These are phyloP conservation scores for Verticillium tricorpus DNA, from an alignment of 2,329 filamentous ascomycete species.

Conservation along the genomic window DNA sequence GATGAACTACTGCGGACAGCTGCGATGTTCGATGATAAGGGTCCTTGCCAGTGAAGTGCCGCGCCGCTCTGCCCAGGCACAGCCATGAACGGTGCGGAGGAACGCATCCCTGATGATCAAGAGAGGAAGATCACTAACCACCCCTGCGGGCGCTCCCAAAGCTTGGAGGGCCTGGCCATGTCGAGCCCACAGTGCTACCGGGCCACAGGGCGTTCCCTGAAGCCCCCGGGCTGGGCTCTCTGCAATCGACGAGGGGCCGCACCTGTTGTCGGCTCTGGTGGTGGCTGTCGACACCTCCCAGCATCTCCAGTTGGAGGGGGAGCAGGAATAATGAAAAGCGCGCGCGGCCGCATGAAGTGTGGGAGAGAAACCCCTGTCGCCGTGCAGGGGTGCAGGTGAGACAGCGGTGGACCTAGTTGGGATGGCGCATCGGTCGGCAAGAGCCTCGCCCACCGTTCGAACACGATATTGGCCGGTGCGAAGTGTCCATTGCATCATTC, in stretches of 20 bases:
- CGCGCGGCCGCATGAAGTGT: constrained; percentile 13
- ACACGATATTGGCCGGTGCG: constrained; percentile 11
- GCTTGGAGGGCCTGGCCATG: background rate
- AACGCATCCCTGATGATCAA: background rate
- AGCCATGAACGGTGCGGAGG: background rate
- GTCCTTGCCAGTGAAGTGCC: background rate
- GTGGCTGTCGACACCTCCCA: too few relatives aligned
- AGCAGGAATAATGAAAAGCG: background rate
- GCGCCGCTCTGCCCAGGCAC: background rate
- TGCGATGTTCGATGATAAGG: background rate
- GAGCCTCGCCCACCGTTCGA: constrained; percentile 11
- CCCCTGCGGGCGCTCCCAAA: background rate
- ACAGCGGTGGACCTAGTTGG: constrained; percentile 13
- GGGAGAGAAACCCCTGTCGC: constrained; percentile 14
- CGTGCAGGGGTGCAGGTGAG: constrained; percentile 14
- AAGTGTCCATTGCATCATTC: constrained; percentile 12
- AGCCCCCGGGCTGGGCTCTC: too few relatives aligned
- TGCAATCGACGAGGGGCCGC: too few relatives aligned
- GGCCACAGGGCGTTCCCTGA: background rate
- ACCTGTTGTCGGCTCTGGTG: too few relatives aligned
- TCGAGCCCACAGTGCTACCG: background rate
- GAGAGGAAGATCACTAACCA: background rate
- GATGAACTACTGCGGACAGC: background rate
- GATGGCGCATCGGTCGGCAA: constrained; percentile 15
- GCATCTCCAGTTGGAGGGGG: background rate